These are phyloP conservation scores for Buddleja alternifolia DNA, from an alignment of 257 asterid species.

Conservation along the genomic window DNA sequence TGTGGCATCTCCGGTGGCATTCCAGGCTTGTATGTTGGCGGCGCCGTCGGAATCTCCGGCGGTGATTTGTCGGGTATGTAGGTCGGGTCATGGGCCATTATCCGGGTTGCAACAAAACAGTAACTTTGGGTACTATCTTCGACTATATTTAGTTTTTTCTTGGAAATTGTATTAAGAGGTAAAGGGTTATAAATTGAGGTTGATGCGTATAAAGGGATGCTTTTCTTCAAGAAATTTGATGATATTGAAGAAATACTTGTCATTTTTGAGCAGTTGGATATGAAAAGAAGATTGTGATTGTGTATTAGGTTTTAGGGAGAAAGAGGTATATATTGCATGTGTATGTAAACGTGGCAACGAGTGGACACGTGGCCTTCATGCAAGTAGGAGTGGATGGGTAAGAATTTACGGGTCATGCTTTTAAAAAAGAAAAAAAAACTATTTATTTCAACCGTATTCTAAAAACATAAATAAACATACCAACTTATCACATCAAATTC, in stretches of 20 bases:
- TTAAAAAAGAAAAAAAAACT: too few relatives aligned
- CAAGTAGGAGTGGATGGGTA: slow-evolving; percentile 8
- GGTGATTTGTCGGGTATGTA: slow-evolving; percentile 44
- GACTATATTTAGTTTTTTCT: neutral
- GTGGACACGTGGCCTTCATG: slow-evolving; percentile 33
- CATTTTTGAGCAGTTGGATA: slow-evolving; percentile 27
- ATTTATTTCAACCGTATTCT: too few relatives aligned
- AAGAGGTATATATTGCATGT: neutral
- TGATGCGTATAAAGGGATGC: slow-evolving; percentile 27
- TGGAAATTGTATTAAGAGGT: neutral
- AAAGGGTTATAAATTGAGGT: slow-evolving; percentile 4
- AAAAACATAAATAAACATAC: too few relatives aligned
- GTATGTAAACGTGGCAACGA: slow-evolving; percentile 6
- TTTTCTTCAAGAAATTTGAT: slow-evolving; percentile 36
- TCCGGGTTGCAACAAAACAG: slow-evolving; percentile 17
- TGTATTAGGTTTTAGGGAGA: neutral
- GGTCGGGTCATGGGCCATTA: slow-evolving; percentile 33
- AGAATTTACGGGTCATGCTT: neutral
- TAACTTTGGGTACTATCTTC: neutral
- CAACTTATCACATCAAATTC: too few relatives aligned
- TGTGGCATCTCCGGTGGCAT: slow-evolving; percentile 49
- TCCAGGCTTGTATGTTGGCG: slow-evolving; percentile 35
- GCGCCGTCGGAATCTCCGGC: slow-evolving; percentile 51
- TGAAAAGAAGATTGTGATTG: neutral
- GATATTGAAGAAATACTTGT: slow-evolving; percentile 31